Evolutionary conservation across 768 basidiomycete species (phyloP), one percentile per base, ranked within the genome.

Genomic region (Auricularia sp.): DNA sequence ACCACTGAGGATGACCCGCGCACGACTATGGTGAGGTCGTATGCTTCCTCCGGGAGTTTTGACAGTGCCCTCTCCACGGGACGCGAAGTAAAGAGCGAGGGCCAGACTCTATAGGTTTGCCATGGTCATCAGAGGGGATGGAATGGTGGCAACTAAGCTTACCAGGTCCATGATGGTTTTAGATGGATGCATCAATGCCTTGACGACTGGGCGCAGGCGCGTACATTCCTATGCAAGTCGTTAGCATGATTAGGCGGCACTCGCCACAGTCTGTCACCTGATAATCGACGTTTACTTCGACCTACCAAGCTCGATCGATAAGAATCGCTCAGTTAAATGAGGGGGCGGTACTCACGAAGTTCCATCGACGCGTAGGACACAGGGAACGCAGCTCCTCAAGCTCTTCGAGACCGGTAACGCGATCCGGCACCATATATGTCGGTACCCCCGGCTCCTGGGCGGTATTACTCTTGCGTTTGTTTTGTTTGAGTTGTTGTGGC

Each of bases 141-240:
- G 10, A 12, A 14, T 33, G 18, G 34, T 3, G 34, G 23, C 21
- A n/a, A 23, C 3, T 8, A 39, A n/a, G 33, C 43, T 67, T 68
- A 93, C 95, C 67, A 98, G 75, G 72, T 99, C 97, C 88, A 98
- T 91, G 5, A 97, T 87, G 6, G 90, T 94, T 56, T 80, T 79
- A 21, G 84, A 81, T 10, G 93, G 93, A 67, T 79, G 79, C 93
- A 96, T 94, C 39, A 89, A 71, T 0, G 84, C 79, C 70, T 90
- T 85, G 0, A 95, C 81, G 0, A 68, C 64, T 23, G 78, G 69
- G 16, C 83, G 83, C 12, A 83, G 80, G 47, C 70, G 77, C 74
- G 81, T 83, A 54, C 84, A 87, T 72, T 93, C 91, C 86, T 86
- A 77, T 29, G 2, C 29, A 29, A 29, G 29, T 29, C 29, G 29